Conservation (phyloP, 352 stramenopile species). For the Pythium dissotocum region DNA sequence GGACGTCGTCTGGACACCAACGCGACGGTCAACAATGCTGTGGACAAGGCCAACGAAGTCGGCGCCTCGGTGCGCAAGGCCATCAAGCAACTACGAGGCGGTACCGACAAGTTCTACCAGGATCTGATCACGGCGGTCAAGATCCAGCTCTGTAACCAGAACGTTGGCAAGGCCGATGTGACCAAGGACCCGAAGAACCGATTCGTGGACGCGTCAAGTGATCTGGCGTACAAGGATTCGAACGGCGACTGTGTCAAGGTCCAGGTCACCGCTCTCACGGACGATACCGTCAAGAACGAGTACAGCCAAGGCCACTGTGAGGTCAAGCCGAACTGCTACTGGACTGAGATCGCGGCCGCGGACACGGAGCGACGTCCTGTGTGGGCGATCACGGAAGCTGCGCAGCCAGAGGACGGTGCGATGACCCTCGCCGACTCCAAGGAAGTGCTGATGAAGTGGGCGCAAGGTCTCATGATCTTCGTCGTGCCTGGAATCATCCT, state of each 20-base stretch:
- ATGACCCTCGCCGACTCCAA: slow-evolving; percentile 35
- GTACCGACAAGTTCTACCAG: slow-evolving; percentile 60
- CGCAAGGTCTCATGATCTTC: slow-evolving; percentile 50
- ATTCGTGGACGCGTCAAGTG: slow-evolving; percentile 35
- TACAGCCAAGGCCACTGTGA: slow-evolving; percentile 47
- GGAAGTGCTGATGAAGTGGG: slow-evolving; percentile 48
- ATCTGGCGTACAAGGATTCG: slow-evolving; percentile 46
- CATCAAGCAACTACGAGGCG: slow-evolving; percentile 64
- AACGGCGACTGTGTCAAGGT: slow-evolving; percentile 38
- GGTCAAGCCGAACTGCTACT: slow-evolving; percentile 72
- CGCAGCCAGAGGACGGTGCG: slow-evolving; percentile 17
- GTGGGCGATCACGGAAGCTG: slow-evolving; percentile 35
- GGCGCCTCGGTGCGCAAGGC: slow-evolving; percentile 51
- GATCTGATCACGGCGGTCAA: slow-evolving; percentile 58
- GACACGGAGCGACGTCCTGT: slow-evolving; percentile 34
- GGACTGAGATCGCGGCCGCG: slow-evolving; percentile 37
- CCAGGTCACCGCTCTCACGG: slow-evolving; percentile 19
- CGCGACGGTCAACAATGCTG: slow-evolving; percentile 26
- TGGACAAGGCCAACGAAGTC: slow-evolving; percentile 46
- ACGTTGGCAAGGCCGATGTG: slow-evolving; percentile 24
- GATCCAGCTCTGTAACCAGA: slow-evolving; percentile 51
- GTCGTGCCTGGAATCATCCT: slow-evolving; percentile 60
- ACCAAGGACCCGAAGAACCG: slow-evolving; percentile 27
- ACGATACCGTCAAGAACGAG: slow-evolving; percentile 28
- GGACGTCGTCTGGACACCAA: slow-evolving; percentile 20